Evolutionary conservation across 2,329 filamentous ascomycete species (phyloP).

Genomic region (Thermoascus crustaceus): DNA sequence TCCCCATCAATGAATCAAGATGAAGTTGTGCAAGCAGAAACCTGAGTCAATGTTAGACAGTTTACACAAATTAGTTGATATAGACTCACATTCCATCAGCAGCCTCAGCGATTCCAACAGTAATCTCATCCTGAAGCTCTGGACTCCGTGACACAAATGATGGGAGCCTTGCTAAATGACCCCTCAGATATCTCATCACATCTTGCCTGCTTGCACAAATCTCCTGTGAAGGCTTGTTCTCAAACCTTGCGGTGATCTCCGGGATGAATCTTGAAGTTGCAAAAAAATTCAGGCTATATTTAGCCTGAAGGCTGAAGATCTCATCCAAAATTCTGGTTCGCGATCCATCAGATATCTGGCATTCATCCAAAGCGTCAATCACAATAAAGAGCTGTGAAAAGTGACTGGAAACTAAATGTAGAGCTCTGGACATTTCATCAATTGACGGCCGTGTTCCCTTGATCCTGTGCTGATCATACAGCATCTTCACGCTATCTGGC

Average conservation of each 20-base stretch:
- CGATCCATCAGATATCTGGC: not conserved
- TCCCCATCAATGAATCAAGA: constrained; percentile 6
- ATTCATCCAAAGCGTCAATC: constrained; percentile 17
- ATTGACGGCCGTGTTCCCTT: too few relatives aligned
- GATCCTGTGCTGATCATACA: constrained; percentile 7
- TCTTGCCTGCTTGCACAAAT: constrained; percentile 7
- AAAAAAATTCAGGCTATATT: constrained; percentile 4
- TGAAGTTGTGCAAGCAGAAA: constrained; percentile 8
- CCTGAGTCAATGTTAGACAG: constrained; percentile 2
- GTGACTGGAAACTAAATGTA: not conserved
- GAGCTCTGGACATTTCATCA: constrained; percentile 5
- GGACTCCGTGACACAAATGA: constrained; percentile 4
- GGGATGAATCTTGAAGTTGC: constrained; percentile 7
- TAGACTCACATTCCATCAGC: constrained; percentile 14
- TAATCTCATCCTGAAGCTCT: constrained; percentile 10
- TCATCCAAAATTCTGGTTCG: not conserved
- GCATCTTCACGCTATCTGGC: constrained; percentile 1
- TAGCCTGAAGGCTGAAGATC: constrained; percentile 2
- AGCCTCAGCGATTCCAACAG: constrained; percentile 6
- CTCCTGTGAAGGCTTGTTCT: not conserved
- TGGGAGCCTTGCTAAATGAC: constrained; percentile 6
- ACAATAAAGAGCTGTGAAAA: constrained; percentile 12
- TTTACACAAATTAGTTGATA: too few relatives aligned
- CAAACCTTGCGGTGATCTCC: constrained; percentile 5
- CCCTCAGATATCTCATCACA: constrained; percentile 9